phyloP scores from a whole-genome alignment of 129 eudicot species.

The Rutidosis leptorrhynchoides region DNA sequence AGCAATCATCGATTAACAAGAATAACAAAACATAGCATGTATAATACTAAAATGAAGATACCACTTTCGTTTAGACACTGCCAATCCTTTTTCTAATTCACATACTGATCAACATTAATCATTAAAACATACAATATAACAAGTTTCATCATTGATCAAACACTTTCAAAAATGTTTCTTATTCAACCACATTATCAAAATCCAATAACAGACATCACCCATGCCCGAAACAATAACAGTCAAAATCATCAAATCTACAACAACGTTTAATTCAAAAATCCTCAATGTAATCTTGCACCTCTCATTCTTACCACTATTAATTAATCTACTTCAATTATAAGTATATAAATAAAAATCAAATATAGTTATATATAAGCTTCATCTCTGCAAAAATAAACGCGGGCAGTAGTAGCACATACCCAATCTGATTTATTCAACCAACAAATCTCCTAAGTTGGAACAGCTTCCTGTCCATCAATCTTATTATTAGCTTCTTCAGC shows the following conservation, averaged over 20 bases:
- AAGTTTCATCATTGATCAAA: constrained; percentile 6
- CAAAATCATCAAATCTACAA: constrained; percentile 29
- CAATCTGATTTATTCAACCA: neutral
- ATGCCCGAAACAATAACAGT: constrained; percentile 31
- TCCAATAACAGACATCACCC: constrained; percentile 22
- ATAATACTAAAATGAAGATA: neutral
- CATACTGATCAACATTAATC: neutral
- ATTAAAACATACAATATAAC: constrained; percentile 15
- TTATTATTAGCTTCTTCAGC: constrained; percentile 28
- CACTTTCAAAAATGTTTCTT: constrained; percentile 32
- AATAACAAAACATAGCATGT: neutral
- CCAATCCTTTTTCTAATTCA: neutral
- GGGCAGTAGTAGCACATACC: constrained; percentile 25
- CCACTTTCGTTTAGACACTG: neutral
- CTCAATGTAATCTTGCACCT: constrained; percentile 14
- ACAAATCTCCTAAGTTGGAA: constrained; percentile 17
- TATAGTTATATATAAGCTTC: constrained; percentile 11
- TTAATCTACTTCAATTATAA: constrained; percentile 18
- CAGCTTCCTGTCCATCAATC: constrained; percentile 26
- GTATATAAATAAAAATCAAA: constrained; percentile 20
- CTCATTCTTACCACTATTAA: constrained; percentile 17
- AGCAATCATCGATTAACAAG: neutral
- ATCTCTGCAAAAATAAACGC: constrained; percentile 12
- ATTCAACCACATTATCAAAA: constrained; percentile 29
- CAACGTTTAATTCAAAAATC: constrained; percentile 24